Percentiles rank a stretch among this genome's conserved stretches.
phyloP scores from a whole-genome alignment of 2,329 filamentous ascomycete genomes.

The Akanthomyces muscarius region DNA sequence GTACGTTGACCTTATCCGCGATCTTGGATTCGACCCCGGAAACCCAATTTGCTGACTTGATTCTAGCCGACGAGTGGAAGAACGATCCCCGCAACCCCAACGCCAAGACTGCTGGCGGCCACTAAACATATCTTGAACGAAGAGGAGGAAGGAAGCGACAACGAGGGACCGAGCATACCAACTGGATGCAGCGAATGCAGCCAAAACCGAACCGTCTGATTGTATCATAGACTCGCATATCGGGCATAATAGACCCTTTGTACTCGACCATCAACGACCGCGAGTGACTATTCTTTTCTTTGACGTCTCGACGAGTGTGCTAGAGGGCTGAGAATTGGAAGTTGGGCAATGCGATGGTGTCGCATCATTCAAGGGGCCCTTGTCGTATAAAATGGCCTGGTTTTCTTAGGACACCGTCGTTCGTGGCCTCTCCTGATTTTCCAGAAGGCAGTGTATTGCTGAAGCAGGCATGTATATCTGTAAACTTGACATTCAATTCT shows the following conservation, averaged over 20 bases:
- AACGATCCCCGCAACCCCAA: constrained; percentile 90
- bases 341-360: too few relatives aligned
- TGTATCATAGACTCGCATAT: constrained; percentile 20
- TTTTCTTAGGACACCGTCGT: not conserved
- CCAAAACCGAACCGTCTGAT: constrained; percentile 13
- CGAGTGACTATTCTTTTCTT: not conserved
- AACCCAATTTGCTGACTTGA: constrained; percentile 5
- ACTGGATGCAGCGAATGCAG: constrained; percentile 14
- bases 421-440: not conserved
- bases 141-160: not conserved
- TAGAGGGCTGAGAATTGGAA: not conserved
- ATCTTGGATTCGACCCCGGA: not conserved
- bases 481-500: not conserved
- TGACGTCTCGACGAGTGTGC: not conserved
- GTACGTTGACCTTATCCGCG: constrained; percentile 46
- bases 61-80: constrained; percentile 84
- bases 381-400: too few relatives aligned
- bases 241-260: constrained; percentile 20
- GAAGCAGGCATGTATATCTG: not conserved
- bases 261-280: constrained; percentile 12
- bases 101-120: constrained; percentile 44
- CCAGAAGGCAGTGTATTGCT: too few relatives aligned
- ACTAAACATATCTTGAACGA: constrained; percentile 30
- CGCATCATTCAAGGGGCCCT: not conserved
- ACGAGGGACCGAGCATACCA: constrained; percentile 12